Evolutionary conservation across 306 rosid genomes (phyloP).

Genomic region (Vachellia pachyceras): DNA sequence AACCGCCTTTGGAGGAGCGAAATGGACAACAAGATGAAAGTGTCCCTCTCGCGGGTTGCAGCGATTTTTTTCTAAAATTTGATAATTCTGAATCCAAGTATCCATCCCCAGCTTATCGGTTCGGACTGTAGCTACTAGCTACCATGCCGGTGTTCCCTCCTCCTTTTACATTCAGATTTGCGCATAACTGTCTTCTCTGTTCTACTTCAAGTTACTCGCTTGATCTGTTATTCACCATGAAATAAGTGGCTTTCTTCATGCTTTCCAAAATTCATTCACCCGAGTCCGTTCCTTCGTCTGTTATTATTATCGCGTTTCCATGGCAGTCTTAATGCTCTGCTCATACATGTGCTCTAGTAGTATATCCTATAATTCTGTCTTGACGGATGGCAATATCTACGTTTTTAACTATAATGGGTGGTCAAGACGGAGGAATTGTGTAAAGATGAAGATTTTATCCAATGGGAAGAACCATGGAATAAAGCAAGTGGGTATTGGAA

Average conservation of each 20-base stretch:
- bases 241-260: conserved; percentile 3
- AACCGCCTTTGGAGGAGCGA: too few species aligned
- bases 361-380: conserved; percentile 46
- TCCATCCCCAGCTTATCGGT: not conserved
- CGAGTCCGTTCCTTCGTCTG: conserved; percentile 18
- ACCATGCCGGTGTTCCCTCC: not conserved
- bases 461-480: conserved; percentile 55
- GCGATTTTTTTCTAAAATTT: not conserved
- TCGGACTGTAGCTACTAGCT: not conserved
- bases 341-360: conserved; percentile 54
- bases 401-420: conserved; percentile 45
- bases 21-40: too few species aligned
- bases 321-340: conserved; percentile 57
- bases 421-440: conserved; percentile 39
- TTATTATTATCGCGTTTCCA: conserved; percentile 30
- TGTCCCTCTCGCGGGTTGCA: too few species aligned
- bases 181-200: not conserved
- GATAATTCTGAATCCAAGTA: not conserved
- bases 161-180: conserved; percentile 39
- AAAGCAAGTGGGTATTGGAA: conserved; percentile 46
- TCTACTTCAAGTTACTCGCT: not conserved
- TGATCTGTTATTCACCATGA: conserved; percentile 11
- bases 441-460: conserved; percentile 54
- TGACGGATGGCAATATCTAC: conserved; percentile 40
- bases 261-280: conserved; percentile 27